Evolutionary conservation across 2,329 filamentous ascomycete genomes (phyloP), one percentile per base, ranked within the genome.

Genomic region (Ascochyta viciae-villosae): DNA sequence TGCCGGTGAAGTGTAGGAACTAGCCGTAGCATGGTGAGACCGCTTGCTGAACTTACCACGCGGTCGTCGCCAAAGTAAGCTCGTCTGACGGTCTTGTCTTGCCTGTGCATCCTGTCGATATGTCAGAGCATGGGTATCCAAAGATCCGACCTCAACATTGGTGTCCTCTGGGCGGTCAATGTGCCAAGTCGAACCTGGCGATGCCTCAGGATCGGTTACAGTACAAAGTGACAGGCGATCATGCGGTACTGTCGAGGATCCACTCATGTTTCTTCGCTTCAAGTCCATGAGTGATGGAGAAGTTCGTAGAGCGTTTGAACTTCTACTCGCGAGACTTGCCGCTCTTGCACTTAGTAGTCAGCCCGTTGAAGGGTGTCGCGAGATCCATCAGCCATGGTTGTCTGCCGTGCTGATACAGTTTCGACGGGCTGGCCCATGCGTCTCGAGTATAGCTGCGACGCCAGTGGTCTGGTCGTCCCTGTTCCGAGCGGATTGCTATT

Each of bases 31-130:
- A 22, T 55, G 31, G 47, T 56, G 47, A 56, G 42, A 56, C 53
- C 53, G 43, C 53, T 43, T 56, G 31, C 22, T 27, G 38, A 43
- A 48, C 37, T 47, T 51, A 51, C 53, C 46, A 56, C 47, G n/a
- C 31, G 29, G 42, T 27, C 27, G 22, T 44, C 51, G 39, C 34
- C 24, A 26, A 44, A 31, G 42, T 24, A 50, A 22, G 41, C 15
- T 46, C 35, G 16, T 34, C 19, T 19, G 29, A 41, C 24, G 41
- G 29, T 15, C 31, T 48, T 27, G 47, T 45, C 46, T 46, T 27
- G 46, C 45, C 22, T 52, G n/a, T n/a, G 50, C 50, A 22, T 35
- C n/a, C 27, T 37, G 26, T 49, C 33, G 19, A 37, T 5, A 35
- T 15, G 29, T 31, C 19, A 37, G 29, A 19, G 12, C 31, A 27